Conservation (phyloP, 495 filamentous ascomycete genomes). For the Penicillium dipodomyicola region DNA sequence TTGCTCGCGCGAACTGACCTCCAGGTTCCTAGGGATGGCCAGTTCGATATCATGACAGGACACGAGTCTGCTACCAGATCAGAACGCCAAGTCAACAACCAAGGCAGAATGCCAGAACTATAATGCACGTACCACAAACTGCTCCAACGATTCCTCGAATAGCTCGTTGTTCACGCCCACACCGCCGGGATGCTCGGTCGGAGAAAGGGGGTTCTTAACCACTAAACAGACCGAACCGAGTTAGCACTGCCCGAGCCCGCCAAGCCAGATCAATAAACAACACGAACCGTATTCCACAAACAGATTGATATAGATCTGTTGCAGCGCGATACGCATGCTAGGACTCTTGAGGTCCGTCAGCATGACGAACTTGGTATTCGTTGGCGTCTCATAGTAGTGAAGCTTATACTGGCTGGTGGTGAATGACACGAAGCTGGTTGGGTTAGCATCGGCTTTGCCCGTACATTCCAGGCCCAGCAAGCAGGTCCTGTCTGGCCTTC, state of each 20-base stretch:
- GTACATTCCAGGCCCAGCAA: not conserved
- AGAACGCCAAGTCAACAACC: conserved; percentile 22
- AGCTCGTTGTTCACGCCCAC: conserved; percentile 90
- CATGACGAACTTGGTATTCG: conserved; percentile 94
- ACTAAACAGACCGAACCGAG: conserved; percentile 48
- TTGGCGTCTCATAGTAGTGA: conserved; percentile 98
- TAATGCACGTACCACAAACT: conserved; percentile 62
- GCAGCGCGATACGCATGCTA: conserved; percentile 87
- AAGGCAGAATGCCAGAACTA: conserved; percentile 3
- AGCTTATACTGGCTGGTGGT: conserved; percentile 94
- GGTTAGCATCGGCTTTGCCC: conserved; percentile 2
- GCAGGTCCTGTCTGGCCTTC: not conserved
- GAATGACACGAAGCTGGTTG: conserved; percentile 74
- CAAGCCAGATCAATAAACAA: not conserved
- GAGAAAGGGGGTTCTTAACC: conserved; percentile 90
- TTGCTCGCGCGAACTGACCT: not conserved
- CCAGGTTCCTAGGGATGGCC: not conserved
- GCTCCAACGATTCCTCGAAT: conserved; percentile 87
- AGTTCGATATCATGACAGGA: conserved; percentile 29
- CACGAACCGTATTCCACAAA: conserved; percentile 88
- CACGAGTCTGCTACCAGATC: conserved; percentile 37
- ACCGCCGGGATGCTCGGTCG: conserved; percentile 83
- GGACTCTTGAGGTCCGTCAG: conserved; percentile 85
- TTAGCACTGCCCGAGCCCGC: conserved; percentile 11
- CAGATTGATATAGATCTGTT: conserved; percentile 98